Base-by-base conservation (phyloP, 805 yeast species). In the Wickerhamiella dianesei region DNA sequence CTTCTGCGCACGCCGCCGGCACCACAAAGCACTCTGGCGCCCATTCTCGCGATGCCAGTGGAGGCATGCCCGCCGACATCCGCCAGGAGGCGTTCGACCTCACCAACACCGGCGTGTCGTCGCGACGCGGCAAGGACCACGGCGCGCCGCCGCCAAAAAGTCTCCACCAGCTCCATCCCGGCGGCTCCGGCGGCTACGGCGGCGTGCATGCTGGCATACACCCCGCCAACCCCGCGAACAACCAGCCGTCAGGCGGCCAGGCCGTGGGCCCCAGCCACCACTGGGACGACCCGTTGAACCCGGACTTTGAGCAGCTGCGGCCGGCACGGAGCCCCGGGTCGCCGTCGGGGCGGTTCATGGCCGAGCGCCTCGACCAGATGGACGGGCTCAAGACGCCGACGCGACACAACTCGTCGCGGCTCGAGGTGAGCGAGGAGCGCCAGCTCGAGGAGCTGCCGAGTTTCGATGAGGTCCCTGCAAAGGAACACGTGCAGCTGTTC, bases 351-450 rank as follows among this genome's bases (percentile, higher is more conserved):
- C 32, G 32, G 32, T 25, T 25, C 32, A 25, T 25, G 32, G 32
- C 32, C 9, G 32, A 25, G 32, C 32, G 50, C 17, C 57, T 77
- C 47, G 83, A 82, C 54, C 78, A 69, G 40, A 72, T 88, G 48
- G 97, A 88, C 58, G 73, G 88, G 55, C 81, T 88, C 45, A 74
- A 79, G 61, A 74, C 82, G 2, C 96, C 96, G 19, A 86, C 83
- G 59, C 77, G 97, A 60, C 97, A 89, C 62, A 82, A 89, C 44
- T 83, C 94, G 22, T 84, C 95, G 32, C 73, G 96, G 55, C 86
- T 92, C 55, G 96, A 88, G 63, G 84, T 94, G 8, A 74, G 82
- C 5, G 68, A 73, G 41, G 69, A 74, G 53, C 71, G 81, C 3
- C 80, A 76, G 53, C 80, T 73, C 67, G 80, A 70, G 52, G 81